phyloP scores from a whole-genome alignment of 2,329 filamentous ascomycete species.

The Diaporthe sp. region DNA sequence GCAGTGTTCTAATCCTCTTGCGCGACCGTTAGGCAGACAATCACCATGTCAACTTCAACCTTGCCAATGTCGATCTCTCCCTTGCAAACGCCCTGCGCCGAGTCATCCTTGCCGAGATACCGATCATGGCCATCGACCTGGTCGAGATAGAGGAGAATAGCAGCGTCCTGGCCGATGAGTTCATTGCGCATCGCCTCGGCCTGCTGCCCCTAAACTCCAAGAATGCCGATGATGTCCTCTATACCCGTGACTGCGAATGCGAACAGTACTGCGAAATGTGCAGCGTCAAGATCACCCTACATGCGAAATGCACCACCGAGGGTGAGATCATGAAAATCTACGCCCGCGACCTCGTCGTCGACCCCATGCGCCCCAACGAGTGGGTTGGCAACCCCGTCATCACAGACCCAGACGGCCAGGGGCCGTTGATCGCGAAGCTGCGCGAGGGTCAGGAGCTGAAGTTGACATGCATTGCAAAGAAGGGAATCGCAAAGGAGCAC shows the following conservation, averaged over 20 bases:
- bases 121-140: conserved; percentile 93
- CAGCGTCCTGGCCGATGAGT: conserved; percentile 96
- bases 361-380: conserved; percentile 77
- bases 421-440: conserved; percentile 90
- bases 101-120: conserved; percentile 92
- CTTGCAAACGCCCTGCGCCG: conserved; percentile 95
- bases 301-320: conserved; percentile 87
- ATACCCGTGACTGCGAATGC: conserved; percentile 96
- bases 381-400: conserved; percentile 86
- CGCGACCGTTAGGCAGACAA: conserved; percentile 73
- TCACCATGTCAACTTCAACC: conserved; percentile 89
- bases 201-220: conserved; percentile 89
- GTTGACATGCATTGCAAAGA: conserved; percentile 94
- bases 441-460: conserved; percentile 90
- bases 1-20: conserved; percentile 42
- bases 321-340: conserved; percentile 91
- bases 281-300: conserved; percentile 85
- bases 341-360: conserved; percentile 86
- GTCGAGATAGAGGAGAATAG: conserved; percentile 95
- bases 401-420: conserved; percentile 83
- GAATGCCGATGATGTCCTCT: conserved; percentile 84
- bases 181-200: conserved; percentile 91
- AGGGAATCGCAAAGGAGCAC: conserved; percentile 98
- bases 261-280: conserved; percentile 95
- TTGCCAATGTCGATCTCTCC: conserved; percentile 88